Percentiles rank a stretch among this genome's conserved stretches.
These are phyloP conservation scores for Allantophomopsis lycopodina DNA, from an alignment of 2,329 filamentous ascomycete species.

Conservation along the genomic window DNA sequence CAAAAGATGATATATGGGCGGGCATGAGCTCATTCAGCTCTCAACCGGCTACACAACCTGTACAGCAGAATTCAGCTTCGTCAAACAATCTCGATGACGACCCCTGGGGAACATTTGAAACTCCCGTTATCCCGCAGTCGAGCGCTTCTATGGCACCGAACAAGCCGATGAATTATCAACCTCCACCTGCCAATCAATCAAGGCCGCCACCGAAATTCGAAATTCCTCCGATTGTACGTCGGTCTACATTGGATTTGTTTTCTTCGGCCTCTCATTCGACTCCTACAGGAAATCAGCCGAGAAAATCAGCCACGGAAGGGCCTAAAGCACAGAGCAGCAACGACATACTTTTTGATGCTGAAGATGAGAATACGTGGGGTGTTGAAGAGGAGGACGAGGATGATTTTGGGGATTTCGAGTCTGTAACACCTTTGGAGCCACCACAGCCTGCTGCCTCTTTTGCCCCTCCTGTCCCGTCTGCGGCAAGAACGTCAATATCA, in stretches of 20 bases:
- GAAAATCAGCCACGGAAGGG: too few relatives aligned
- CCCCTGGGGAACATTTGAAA: slow-evolving; percentile 2
- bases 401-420: slow-evolving; percentile 51
- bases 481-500: slow-evolving; percentile 7
- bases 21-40: too few relatives aligned
- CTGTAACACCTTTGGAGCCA: slow-evolving; percentile 23
- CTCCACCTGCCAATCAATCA: too few relatives aligned
- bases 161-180: too few relatives aligned
- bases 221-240: too few relatives aligned
- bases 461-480: slow-evolving; percentile 6
- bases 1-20: too few relatives aligned
- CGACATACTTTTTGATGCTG: slow-evolving; percentile 20
- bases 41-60: not conserved
- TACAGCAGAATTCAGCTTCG: not conserved
- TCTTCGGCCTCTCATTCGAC: too few relatives aligned
- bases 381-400: slow-evolving; percentile 38
- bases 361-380: slow-evolving; percentile 20
- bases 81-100: slow-evolving; percentile 1
- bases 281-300: too few relatives aligned
- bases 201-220: too few relatives aligned
- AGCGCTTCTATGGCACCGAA: too few relatives aligned
- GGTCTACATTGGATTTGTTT: too few relatives aligned
- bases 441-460: slow-evolving; percentile 9
- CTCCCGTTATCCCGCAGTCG: not conserved
- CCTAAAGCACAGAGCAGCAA: not conserved